Percentiles rank a stretch among this genome's conserved stretches.
These are phyloP conservation scores for Camellia sinensis DNA, from an alignment of 148 eudicot species.

Conservation along the genomic window DNA sequence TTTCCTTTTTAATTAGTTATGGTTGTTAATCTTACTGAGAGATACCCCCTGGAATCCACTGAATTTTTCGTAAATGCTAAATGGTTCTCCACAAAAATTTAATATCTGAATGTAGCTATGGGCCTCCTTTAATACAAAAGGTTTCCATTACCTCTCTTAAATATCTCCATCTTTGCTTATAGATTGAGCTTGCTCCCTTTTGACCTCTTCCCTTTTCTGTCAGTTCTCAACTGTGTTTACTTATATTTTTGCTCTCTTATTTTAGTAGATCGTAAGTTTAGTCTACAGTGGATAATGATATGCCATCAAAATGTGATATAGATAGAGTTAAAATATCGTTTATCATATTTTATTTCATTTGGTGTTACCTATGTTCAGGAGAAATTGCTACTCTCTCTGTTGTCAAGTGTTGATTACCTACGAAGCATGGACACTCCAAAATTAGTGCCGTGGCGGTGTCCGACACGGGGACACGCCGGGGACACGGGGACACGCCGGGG, in stretches of 20 bases:
- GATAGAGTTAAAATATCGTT: background rate
- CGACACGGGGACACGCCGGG: too few relatives aligned
- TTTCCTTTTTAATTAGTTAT: background rate
- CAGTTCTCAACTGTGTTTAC: background rate
- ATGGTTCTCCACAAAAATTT: background rate
- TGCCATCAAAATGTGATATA: background rate
- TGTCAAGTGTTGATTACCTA: background rate
- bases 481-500: too few relatives aligned
- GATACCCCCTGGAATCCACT: background rate
- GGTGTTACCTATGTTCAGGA: background rate
- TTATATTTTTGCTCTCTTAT: background rate
- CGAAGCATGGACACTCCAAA: too few relatives aligned
- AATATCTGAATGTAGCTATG: too few relatives aligned
- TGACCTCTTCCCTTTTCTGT: background rate
- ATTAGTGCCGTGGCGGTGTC: too few relatives aligned
- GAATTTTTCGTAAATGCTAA: background rate
- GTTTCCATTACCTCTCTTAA: background rate
- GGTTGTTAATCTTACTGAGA: background rate
- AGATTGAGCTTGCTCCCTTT: background rate
- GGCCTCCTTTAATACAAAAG: background rate
- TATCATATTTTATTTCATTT: background rate
- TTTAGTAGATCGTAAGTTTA: background rate
- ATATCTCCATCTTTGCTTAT: background rate
- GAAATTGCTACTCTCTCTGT: background rate
- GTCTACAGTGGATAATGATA: too few relatives aligned